Conservation (phyloP, 345 rosid species). For the Gossypium turneri region DNA sequence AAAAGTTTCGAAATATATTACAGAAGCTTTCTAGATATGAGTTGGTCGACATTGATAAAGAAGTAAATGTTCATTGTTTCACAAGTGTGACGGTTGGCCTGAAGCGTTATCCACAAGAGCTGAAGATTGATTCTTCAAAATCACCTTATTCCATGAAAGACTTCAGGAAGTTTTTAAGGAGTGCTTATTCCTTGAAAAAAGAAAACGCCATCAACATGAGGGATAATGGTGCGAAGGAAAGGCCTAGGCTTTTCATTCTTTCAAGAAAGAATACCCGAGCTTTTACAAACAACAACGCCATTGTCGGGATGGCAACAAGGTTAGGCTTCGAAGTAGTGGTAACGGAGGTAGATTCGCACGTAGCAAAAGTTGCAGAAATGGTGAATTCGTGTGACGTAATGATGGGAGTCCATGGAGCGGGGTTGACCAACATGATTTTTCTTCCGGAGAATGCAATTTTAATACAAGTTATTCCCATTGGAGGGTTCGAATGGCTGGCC, state of each 20-base stretch:
- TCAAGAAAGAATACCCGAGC: not conserved
- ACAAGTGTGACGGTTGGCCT: constrained; percentile 51
- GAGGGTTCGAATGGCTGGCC: not conserved
- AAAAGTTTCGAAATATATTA: constrained; percentile 41
- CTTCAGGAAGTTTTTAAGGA: constrained; percentile 50
- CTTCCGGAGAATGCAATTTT: not conserved
- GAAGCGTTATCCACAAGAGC: constrained; percentile 39
- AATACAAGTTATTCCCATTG: not conserved
- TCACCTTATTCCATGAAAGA: constrained; percentile 49
- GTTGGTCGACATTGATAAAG: constrained; percentile 46
- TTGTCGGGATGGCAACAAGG: not conserved
- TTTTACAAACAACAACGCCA: not conserved
- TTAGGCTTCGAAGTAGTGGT: not conserved
- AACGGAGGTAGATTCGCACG: not conserved
- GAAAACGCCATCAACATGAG: not conserved
- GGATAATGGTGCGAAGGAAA: not conserved
- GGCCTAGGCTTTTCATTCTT: not conserved
- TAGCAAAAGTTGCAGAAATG: not conserved
- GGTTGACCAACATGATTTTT: not conserved
- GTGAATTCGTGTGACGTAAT: not conserved
- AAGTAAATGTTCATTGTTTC: constrained; percentile 53
- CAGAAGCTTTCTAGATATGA: constrained; percentile 49
- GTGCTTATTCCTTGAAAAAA: constrained; percentile 32
- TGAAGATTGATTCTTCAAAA: constrained; percentile 46
- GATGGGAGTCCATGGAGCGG: not conserved